Conservation (phyloP, 2,329 filamentous ascomycete species). For the Phoma sp. region DNA sequence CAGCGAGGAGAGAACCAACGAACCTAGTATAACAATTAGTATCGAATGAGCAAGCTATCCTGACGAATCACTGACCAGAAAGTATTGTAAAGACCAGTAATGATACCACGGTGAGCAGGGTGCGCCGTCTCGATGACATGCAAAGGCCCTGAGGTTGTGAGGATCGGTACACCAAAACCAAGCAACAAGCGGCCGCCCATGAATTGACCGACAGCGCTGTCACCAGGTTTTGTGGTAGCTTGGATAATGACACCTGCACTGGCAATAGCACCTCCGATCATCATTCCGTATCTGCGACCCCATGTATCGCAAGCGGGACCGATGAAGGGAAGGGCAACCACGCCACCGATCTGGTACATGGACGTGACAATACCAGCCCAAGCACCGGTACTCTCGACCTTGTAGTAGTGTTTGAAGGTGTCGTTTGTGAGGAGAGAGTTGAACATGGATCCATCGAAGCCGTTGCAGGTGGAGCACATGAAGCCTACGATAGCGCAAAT, state of each 20-base stretch:
- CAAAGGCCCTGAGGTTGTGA: constrained; percentile 65
- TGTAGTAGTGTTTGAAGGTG: constrained; percentile 51
- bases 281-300: constrained; percentile 54
- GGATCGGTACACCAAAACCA: constrained; percentile 67
- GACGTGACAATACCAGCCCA: constrained; percentile 54
- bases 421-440: constrained; percentile 57
- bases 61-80: constrained; percentile 47
- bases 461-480: constrained; percentile 61
- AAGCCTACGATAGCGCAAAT: constrained; percentile 42
- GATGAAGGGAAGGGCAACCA: constrained; percentile 55
- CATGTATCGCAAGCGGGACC: constrained; percentile 55
- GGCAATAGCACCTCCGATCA: constrained; percentile 58
- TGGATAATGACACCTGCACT: constrained; percentile 57
- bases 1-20: constrained; percentile 44
- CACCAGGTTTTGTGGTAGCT: constrained; percentile 50
- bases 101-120: constrained; percentile 65
- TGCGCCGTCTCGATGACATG: constrained; percentile 69
- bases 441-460: constrained; percentile 65
- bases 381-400: constrained; percentile 49
- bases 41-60: background rate
- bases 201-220: constrained; percentile 54
- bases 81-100: constrained; percentile 65
- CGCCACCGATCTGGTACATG: constrained; percentile 57
- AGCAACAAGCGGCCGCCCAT: constrained; percentile 68
- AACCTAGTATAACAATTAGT: constrained; percentile 33